phyloP scores from a whole-genome alignment of 208 protist species.

The Acanthamoeba lenticulata region DNA sequence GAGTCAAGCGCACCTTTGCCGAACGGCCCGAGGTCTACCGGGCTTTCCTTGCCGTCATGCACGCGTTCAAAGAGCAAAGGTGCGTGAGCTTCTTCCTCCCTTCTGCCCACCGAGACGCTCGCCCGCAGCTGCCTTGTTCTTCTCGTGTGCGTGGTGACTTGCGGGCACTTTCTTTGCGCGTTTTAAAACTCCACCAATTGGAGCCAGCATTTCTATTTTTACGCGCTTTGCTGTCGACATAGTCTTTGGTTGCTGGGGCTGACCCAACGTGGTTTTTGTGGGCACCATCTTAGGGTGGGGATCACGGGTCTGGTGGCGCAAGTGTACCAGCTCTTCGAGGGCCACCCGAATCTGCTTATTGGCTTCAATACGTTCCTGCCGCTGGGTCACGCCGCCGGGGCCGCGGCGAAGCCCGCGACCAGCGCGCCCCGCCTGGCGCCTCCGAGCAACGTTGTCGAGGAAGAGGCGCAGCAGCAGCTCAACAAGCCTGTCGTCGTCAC shows the following conservation, averaged over 20 bases:
- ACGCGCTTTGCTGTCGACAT: neutral
- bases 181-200: neutral
- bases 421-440: neutral
- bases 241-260: neutral
- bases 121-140: neutral
- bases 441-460: neutral
- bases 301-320: conserved; percentile 13
- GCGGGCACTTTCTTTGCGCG: neutral
- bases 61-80: conserved; percentile 35
- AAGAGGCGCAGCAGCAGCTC: neutral
- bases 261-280: neutral
- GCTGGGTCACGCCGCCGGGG: neutral
- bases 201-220: neutral
- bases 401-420: neutral
- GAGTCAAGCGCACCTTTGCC: conserved; percentile 59
- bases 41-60: conserved; percentile 40
- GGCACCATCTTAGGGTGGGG: neutral
- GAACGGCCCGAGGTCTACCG: conserved; percentile 18
- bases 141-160: neutral
- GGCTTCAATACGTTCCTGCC: conserved; percentile 65
- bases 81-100: neutral
- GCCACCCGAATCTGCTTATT: conserved; percentile 44
- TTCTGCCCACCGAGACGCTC: neutral
- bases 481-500: neutral
- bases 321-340: conserved; percentile 60